phyloP scores from a whole-genome alignment of 176 grass and related monocot genomes.

The Aegilops tauschii region DNA sequence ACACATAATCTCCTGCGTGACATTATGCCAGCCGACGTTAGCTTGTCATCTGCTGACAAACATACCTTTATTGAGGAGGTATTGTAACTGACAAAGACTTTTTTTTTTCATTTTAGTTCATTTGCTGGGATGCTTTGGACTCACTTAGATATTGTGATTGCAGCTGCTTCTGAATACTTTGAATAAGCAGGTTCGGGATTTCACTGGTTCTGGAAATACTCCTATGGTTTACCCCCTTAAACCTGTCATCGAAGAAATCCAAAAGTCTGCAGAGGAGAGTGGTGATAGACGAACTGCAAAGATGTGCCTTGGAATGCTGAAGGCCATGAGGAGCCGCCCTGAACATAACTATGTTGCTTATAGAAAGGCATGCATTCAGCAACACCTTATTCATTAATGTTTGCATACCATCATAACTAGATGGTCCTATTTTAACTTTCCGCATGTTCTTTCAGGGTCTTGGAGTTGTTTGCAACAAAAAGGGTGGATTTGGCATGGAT shows the following conservation, averaged over 20 bases:
- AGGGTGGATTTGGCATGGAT: constrained; percentile 79
- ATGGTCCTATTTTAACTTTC: not conserved
- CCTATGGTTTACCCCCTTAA: constrained; percentile 92
- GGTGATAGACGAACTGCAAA: constrained; percentile 56
- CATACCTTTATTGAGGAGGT: constrained; percentile 96
- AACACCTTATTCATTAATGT: not conserved
- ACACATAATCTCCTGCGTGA: constrained; percentile 94
- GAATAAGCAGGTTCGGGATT: constrained; percentile 89
- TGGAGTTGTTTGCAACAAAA: constrained; percentile 96
- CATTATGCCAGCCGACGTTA: constrained; percentile 77
- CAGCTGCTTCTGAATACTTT: constrained; percentile 85
- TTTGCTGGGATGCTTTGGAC: constrained; percentile 19
- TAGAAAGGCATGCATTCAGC: constrained; percentile 67
- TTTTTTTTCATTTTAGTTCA: constrained; percentile 14
- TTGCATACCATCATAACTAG: not conserved
- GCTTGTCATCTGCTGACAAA: constrained; percentile 66
- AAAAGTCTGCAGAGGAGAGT: constrained; percentile 62
- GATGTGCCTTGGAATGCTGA: constrained; percentile 76
- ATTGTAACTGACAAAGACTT: not conserved
- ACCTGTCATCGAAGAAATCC: constrained; percentile 86
- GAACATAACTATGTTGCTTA: constrained; percentile 97
- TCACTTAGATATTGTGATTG: constrained; percentile 24
- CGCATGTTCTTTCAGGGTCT: constrained; percentile 70
- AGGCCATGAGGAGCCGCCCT: constrained; percentile 61
- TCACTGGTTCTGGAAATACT: constrained; percentile 84